These are phyloP conservation scores for Aspergillus viridinutans DNA, from an alignment of 2,329 filamentous ascomycete species.

Conservation along the genomic window DNA sequence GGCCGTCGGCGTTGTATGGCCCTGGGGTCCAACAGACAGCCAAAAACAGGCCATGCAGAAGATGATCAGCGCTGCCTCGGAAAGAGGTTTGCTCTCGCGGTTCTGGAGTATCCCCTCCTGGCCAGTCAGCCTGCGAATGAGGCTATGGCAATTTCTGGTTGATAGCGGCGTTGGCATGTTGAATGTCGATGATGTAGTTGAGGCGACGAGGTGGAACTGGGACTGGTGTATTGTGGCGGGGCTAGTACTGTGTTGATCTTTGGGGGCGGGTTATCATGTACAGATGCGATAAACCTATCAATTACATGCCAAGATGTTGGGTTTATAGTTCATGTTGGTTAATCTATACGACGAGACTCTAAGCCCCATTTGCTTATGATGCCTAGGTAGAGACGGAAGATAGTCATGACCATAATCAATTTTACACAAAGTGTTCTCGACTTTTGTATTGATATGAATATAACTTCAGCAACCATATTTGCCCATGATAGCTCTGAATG, in stretches of 20 bases:
- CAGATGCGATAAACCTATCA: not conserved
- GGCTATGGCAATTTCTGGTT: constrained; percentile 1
- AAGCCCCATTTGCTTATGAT: not conserved
- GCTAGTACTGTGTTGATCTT: not conserved
- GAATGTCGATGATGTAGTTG: constrained; percentile 1
- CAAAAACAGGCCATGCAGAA: not conserved
- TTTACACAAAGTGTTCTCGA: too few species aligned
- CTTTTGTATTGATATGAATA: too few species aligned
- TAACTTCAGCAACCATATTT: constrained; percentile 22
- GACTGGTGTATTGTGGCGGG: not conserved
- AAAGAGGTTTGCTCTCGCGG: not conserved
- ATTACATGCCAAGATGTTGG: not conserved
- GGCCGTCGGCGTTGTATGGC: not conserved
- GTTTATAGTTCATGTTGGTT: not conserved
- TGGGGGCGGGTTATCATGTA: not conserved
- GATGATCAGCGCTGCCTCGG: not conserved
- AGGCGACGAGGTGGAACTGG: not conserved
- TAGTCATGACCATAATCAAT: not conserved
- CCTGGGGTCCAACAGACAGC: not conserved
- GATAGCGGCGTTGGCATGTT: constrained; percentile 2
- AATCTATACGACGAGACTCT: not conserved
- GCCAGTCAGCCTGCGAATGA: constrained; percentile 3
- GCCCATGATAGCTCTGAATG: constrained; percentile 26
- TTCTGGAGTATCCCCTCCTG: not conserved
- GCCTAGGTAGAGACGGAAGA: not conserved